phyloP scores from a whole-genome alignment of 2,329 filamentous ascomycete species.

The Nothophaeocryptopus gaeumannii region DNA sequence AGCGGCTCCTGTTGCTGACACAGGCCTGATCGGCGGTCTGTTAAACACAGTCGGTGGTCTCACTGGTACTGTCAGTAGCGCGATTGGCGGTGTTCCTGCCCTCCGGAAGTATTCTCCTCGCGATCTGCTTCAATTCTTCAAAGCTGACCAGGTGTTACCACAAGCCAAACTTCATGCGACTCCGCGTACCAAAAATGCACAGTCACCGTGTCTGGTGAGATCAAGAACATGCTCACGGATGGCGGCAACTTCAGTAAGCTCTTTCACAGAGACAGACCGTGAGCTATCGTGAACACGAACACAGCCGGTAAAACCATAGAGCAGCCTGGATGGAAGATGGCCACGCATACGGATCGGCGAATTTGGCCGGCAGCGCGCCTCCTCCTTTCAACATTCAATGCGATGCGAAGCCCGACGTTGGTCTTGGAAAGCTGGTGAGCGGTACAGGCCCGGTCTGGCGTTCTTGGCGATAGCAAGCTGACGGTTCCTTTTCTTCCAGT shows the following conservation, averaged over 20 bases:
- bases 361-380: conserved; percentile 10
- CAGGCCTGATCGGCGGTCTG: no score
- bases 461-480: no score
- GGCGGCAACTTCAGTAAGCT: conserved; percentile 13
- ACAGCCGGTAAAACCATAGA: conserved; percentile 12
- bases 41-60: neutral
- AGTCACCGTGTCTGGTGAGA: conserved; percentile 10
- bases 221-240: conserved; percentile 13
- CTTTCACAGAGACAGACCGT: no score
- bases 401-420: conserved; percentile 6
- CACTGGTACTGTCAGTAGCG: conserved; percentile 5
- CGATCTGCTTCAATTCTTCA: neutral
- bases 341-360: conserved; percentile 8
- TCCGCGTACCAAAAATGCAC: conserved; percentile 11
- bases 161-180: conserved; percentile 10
- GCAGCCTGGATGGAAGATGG: conserved; percentile 17
- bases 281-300: neutral
- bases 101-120: neutral
- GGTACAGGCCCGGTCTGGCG: no score
- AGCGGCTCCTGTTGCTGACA: no score
- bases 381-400: conserved; percentile 17
- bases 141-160: neutral
- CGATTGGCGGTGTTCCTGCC: conserved; percentile 6
- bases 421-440: conserved; percentile 11
- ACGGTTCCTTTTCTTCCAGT: neutral